Base-by-base conservation (phyloP, 129 eudicot species). In the Flaveria linearis region DNA sequence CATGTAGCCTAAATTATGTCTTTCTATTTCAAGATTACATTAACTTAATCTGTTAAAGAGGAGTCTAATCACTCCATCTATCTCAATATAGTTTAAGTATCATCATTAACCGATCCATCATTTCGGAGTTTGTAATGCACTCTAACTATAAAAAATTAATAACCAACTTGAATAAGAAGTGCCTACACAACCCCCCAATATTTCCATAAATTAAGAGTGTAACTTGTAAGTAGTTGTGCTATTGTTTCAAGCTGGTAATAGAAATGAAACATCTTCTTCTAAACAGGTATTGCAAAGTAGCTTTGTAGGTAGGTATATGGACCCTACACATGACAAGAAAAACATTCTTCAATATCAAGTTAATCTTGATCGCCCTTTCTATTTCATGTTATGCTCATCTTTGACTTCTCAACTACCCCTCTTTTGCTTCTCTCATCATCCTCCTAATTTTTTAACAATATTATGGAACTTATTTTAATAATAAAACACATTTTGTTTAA, bases 281-380 rank as follows among this genome's bases (percentile, higher is more conserved):
- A 57, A 57, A 56, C 76, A 3, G 82, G 76, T 67, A 67, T 52
- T 52, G 68, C 25, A 49, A 67, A 33, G 76, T 71, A 20, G 68
- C 67, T 76, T 15, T 60, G 77, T 60, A 45, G 72, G 71, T 69
- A 2, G 78, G 74, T 80, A 36, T 73, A 43, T 46, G 16, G 68
- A 53, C 81, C 81, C 74, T 62, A 57, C 69, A 25, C 43, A 39
- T 12, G 49, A 30, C 58, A 41, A 12, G 30, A 45, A 60, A 65
- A 65, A 80, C 75, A 80, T 80, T 67, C 84, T 80, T 80, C 71
- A 73, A 66, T 41, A 22, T 74, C 63, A 80, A 80, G 84, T 67
- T 43, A 67, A 65, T 53, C 15, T 80, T 69, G 26, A 13, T 23
- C 12, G 62, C 64, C 61, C 36, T 73, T 66, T 80, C 75, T 64